phyloP scores from a whole-genome alignment of 495 filamentous ascomycete species.

The Pseudomonodictys pantanalensis region DNA sequence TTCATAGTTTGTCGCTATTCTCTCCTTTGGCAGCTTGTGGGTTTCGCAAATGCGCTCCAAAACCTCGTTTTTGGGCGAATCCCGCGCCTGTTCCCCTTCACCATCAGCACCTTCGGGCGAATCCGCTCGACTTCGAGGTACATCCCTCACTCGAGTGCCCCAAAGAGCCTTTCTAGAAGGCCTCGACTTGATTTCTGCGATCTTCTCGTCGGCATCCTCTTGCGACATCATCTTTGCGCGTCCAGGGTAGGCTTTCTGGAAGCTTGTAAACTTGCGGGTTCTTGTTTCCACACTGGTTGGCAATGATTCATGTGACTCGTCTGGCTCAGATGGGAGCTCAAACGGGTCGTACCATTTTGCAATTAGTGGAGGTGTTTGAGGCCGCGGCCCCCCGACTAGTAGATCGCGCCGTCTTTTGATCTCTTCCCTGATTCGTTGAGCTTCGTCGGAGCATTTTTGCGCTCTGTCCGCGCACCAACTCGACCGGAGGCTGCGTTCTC shows the following conservation, averaged over 20 bases:
- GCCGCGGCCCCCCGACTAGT: too few species aligned
- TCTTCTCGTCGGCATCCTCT: slow-evolving; percentile 23
- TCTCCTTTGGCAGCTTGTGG: slow-evolving; percentile 25
- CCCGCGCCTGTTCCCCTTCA: background rate
- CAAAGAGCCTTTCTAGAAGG: slow-evolving; percentile 35
- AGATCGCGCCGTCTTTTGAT: too few species aligned
- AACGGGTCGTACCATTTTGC: too few species aligned
- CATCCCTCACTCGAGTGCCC: slow-evolving; percentile 13
- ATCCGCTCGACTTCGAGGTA: slow-evolving; percentile 6
- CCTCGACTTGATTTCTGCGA: slow-evolving; percentile 33
- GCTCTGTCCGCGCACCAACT: too few species aligned
- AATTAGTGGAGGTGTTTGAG: too few species aligned
- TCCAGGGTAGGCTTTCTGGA: slow-evolving; percentile 35
- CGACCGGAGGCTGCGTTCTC: too few species aligned
- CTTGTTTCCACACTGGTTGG: too few species aligned
- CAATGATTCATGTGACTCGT: too few species aligned
- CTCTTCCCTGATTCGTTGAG: too few species aligned
- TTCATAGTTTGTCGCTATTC: slow-evolving; percentile 25
- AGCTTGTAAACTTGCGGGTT: too few species aligned
- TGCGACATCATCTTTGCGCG: slow-evolving; percentile 5
- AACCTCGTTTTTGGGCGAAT: background rate
- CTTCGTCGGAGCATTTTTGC: too few species aligned
- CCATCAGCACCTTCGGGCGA: slow-evolving; percentile 5
- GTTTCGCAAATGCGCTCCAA: slow-evolving; percentile 29
- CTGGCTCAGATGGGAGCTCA: too few species aligned